Base-by-base conservation (phyloP, 1,284 basidiomycete species). In the Cystobasidium sp. region DNA sequence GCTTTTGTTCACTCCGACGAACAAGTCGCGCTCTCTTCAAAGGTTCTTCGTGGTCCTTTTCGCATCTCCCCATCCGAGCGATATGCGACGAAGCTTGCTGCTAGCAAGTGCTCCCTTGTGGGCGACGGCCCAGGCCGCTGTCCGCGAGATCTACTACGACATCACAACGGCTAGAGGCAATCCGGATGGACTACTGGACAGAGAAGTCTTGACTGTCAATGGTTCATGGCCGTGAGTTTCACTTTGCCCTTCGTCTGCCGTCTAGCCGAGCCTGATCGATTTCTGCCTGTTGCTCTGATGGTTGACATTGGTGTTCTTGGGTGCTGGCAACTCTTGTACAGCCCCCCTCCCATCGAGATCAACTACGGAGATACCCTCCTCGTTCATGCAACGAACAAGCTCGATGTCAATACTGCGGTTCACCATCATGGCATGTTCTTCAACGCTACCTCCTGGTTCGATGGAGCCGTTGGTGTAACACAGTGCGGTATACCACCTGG, bases 201-300 rank as follows among this genome's bases (percentile, higher is more conserved):
- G 94, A 66, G 85, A 88, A 41, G 93, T 88, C 63, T 88, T 96
- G 74, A 94, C 93, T 71, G 87, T 96, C 68, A 97, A 97, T 81
- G 88, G 89, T 20, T 89, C 91, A 5, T 97, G 94, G 94, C 94
- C 94, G 90, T 93, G 82, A 83, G 91, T 85, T 8, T 69, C 47
- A 20, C 20, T 46, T 20, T 41, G 31, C 56, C 56, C 61, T 61
- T 49, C 22, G 41, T 24, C 1, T 55, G 62, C 31, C 41, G 76
- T 47, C 37, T n/a, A 37, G 51, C 22, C 76, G 6, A 79, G 12
- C 12, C n/a, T 12, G 14, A 46, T 31, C 22, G 46, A 51, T 56
- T 49, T 31, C 16, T 24, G 18, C 9, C 3, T 16, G 39, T 10
- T 0, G 14, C 6, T 39, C 8, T 18, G 14, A 43, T n/a, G 10